Percentiles rank a stretch among this genome's conserved stretches.
Evolutionary conservation across 169 alveolate genomes (phyloP).

Genomic region (Cyclospora cayetanensis): DNA sequence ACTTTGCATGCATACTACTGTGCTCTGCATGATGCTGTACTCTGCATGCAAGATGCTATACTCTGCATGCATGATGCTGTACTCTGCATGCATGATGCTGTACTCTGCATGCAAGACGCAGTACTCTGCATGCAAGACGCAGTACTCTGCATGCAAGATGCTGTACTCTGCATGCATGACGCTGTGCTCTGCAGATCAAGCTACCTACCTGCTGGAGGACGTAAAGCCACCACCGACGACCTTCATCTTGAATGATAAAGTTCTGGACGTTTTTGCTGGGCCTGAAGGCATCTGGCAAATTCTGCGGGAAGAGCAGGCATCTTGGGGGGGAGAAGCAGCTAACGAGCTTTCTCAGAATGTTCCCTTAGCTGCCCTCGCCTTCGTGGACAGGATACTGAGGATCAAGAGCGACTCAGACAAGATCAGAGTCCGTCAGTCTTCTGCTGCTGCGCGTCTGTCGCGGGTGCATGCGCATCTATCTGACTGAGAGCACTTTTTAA

Average conservation of each 20-base stretch:
- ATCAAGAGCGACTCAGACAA: background rate
- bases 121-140: no score
- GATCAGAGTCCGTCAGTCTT: background rate
- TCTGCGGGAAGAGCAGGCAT: slow-evolving; percentile 16
- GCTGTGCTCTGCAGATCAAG: slow-evolving; percentile 35
- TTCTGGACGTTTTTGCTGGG: slow-evolving; percentile 13
- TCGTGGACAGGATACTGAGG: slow-evolving; percentile 30
- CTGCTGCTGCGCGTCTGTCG: no score
- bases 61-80: no score
- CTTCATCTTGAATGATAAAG: background rate
- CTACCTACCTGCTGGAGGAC: slow-evolving; percentile 36
- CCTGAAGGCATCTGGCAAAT: slow-evolving; percentile 39
- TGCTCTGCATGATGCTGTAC: no score
- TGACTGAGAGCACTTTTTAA: no score
- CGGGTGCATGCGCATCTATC: no score
- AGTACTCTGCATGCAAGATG: no score
- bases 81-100: no score
- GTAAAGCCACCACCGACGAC: slow-evolving; percentile 42
- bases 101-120: no score
- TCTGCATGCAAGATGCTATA: no score
- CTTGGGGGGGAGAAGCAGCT: slow-evolving; percentile 52
- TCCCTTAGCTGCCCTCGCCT: slow-evolving; percentile 32
- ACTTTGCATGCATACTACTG: no score
- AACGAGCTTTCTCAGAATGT: slow-evolving; percentile 13
- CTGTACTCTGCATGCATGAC: no score